phyloP scores from a whole-genome alignment of 1,284 basidiomycete species.

The Tilletia walkeri region DNA sequence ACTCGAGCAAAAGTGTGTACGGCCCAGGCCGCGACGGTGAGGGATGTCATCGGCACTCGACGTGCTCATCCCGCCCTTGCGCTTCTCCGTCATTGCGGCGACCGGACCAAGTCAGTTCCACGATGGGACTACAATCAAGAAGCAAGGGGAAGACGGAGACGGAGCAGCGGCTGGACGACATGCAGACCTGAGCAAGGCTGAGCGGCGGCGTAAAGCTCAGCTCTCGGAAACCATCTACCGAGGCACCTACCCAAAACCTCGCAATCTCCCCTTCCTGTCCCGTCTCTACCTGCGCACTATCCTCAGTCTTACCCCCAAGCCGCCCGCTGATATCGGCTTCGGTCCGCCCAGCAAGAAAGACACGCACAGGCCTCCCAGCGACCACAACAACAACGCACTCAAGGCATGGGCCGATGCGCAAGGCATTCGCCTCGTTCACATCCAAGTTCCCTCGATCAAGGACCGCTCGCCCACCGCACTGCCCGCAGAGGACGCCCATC shows the following conservation, averaged over 20 bases:
- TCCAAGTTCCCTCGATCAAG: conserved; percentile 51
- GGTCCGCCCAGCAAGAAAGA: conserved; percentile 10
- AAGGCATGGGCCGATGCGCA: conserved; percentile 32
- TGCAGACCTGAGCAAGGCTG: background rate
- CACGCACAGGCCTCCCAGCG: background rate
- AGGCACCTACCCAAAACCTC: conserved; percentile 49
- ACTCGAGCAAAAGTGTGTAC: no score
- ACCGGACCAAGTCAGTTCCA: background rate
- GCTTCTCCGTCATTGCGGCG: conserved; percentile 8
- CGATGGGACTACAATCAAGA: background rate
- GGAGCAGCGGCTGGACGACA: background rate
- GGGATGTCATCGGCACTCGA: conserved; percentile 6
- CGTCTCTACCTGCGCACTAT: conserved; percentile 46
- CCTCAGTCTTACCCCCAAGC: conserved; percentile 50
- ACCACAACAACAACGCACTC: conserved; percentile 15
- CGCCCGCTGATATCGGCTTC: conserved; percentile 31
- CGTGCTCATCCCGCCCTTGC: conserved; percentile 11
- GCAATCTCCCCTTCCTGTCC: conserved; percentile 49
- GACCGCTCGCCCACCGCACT: conserved; percentile 47
- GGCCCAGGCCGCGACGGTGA: background rate
- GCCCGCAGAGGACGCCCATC: conserved; percentile 42
- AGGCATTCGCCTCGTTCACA: conserved; percentile 38
- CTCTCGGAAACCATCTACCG: conserved; percentile 42
- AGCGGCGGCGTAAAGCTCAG: background rate
- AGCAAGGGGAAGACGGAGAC: background rate